Base-by-base conservation (phyloP, 176 grass and related monocot species). In the Metroxylon sagu region DNA sequence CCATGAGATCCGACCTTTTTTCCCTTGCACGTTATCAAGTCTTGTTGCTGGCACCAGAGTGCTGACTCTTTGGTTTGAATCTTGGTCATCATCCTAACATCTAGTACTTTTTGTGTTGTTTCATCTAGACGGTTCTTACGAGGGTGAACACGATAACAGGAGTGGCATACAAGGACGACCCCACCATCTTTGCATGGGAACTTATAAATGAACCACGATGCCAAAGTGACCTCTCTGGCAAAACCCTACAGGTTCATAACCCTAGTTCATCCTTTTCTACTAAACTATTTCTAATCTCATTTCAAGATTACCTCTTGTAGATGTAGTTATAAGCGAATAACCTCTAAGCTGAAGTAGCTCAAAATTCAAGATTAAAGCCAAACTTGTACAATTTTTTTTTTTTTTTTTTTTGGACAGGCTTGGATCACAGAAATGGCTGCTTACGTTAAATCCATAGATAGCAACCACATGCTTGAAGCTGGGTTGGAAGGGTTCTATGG, bases 401-500 rank as follows among this genome's bases (percentile, higher is more conserved):
- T 8, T 35, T 35, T 8, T 6, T 35, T 30, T 30, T 30, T 0
- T 0, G 2, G 31, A 28, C 64, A 89, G 68, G 52, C 49, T 0
- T 95, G 86, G 91, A 71, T 90, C 56, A 54, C 60, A 64, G 74
- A 87, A 60, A 95, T 90, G 91, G 71, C 83, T 50, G 65, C 55
- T 29, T 52, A 90, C 61, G 83, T 82, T 10, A 95, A 95, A 65
- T 90, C 83, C 64, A 59, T 90, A 62, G 91, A 95, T 19, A 29
- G 56, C 19, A 90, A 90, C 25, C 86, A 95, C 74, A 79, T 90
- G 80, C 54, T 95, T 35, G 85, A 86, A 64, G 74, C 81, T 58
- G 91, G 86, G 5, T 64, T 90, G 5, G 91, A 95, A 62, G 91
- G 91, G 0, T 95, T 90, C 74, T 90, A 95, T 25, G 80, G 90